Evolutionary conservation across 305 asterid species (phyloP), one percentile per base, ranked within the genome.

Genomic region (Lippia alba): DNA sequence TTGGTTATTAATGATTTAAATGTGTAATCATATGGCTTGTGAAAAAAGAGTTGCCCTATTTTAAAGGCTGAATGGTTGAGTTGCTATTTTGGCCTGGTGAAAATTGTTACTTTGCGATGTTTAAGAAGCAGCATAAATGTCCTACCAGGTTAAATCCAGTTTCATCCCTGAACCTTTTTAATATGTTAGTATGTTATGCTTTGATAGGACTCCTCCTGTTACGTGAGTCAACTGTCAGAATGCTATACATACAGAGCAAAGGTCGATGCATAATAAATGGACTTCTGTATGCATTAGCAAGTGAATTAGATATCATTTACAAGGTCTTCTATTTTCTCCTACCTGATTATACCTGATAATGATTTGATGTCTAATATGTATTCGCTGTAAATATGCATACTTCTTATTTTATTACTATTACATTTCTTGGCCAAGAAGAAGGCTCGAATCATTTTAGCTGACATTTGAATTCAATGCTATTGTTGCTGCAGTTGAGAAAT

Each of bases 401-500:
- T n/a, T 49, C 17, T 36, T 17, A 16, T 33, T 33, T 46, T n/a
- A 16, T 62, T 51, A 39, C 32, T 45, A 39, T 33, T 56, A 62
- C 48, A 30, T 59, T 33, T 71, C 46, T 69, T 56, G 15, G 69
- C 33, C 40, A 64, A 56, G 34, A 61, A 36, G 57, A 32, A 59
- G 30, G 30, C 30, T 24, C 3, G 30, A 3, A 3, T 45, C 32
- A 50, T 24, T 24, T 61, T 32, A 46, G 15, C 81, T 79, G 72
- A 77, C 56, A 9, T 61, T 15, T 34, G 32, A 11, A 44, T 46
- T 51, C 18, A 20, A 50, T 80, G 59, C 40, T 71, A 68, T 67
- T 79, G 30, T 24, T 24, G 69, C 68, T 66, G 70, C 93, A 87
- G 92, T 74, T 86, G 82, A 78, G 89, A 73, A 86, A 86, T 76